Evolutionary conservation across 106 monocot genomes (phyloP).

Genomic region (Posidonia australis): DNA sequence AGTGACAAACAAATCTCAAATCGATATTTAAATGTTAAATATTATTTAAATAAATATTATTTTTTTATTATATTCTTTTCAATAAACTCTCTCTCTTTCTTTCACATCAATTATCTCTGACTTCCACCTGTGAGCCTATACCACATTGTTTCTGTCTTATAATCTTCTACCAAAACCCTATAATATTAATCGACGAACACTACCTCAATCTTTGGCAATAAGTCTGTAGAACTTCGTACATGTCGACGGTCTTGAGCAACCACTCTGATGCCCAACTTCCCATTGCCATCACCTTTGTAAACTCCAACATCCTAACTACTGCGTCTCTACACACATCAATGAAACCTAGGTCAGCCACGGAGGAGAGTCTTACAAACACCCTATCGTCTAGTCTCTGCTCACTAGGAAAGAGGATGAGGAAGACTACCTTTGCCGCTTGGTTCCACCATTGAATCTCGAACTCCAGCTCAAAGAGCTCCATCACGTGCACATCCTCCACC

Average conservation of each 20-base stretch:
- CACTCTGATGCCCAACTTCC: not conserved
- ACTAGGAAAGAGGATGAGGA: slow-evolving; percentile 4
- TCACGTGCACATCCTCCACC: not conserved
- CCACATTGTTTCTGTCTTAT: no score
- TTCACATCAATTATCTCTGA: no score
- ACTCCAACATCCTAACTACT: not conserved
- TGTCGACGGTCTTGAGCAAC: not conserved
- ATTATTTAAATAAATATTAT: no score
- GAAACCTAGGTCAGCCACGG: not conserved
- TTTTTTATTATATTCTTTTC: no score
- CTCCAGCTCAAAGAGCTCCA: not conserved
- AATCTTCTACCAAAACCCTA: not conserved
- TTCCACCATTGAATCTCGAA: slow-evolving; percentile 7
- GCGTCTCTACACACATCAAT: not conserved
- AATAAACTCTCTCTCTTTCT: no score
- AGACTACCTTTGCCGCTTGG: slow-evolving; percentile 1
- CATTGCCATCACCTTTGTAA: not conserved
- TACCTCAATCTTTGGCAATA: slow-evolving; percentile 1
- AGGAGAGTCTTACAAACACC: not conserved
- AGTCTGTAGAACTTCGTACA: slow-evolving; percentile 3
- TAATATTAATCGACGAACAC: not conserved
- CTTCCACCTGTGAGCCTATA: no score
- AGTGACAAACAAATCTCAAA: no score
- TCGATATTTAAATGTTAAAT: no score
- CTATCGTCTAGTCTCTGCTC: slow-evolving; percentile 1